Evolutionary conservation across 768 basidiomycete genomes (phyloP).

Genomic region (Rhodotorula taiwanensis): DNA sequence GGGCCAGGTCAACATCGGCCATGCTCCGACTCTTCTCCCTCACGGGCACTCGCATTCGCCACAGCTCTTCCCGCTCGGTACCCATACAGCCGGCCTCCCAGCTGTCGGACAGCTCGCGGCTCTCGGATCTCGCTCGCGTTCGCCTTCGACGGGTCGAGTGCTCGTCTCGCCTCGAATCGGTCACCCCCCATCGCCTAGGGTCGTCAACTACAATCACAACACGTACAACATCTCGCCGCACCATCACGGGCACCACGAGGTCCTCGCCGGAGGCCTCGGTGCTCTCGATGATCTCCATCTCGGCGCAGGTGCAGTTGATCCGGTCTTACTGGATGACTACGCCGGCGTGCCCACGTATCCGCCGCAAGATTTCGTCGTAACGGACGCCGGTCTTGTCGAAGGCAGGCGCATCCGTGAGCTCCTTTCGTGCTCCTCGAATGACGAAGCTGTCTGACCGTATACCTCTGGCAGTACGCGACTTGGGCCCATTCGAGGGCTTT

Average conservation of each 20-base stretch:
- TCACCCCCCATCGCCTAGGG: background rate
- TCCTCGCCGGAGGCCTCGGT: background rate
- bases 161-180: background rate
- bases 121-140: background rate
- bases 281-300: background rate
- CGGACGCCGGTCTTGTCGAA: background rate
- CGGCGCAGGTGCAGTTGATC: slow-evolving; percentile 2
- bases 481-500: slow-evolving; percentile 15
- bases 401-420: slow-evolving; percentile 2
- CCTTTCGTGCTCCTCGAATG: too few relatives aligned
- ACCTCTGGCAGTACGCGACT: slow-evolving; percentile 1
- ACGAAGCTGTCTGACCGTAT: background rate
- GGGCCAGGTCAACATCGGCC: too few relatives aligned
- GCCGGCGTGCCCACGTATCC: too few relatives aligned
- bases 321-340: background rate
- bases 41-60: too few relatives aligned
- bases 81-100: too few relatives aligned
- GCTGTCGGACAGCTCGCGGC: too few relatives aligned
- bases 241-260: background rate
- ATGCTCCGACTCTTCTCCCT: too few relatives aligned
- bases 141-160: background rate
- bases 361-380: slow-evolving; percentile 12
- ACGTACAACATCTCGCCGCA: slow-evolving; percentile 15
- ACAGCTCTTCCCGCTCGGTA: too few relatives aligned
- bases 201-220: slow-evolving; percentile 29